These are phyloP conservation scores for Bothriochloa decipiens DNA, from an alignment of 176 grass and related monocot species.

Conservation along the genomic window DNA sequence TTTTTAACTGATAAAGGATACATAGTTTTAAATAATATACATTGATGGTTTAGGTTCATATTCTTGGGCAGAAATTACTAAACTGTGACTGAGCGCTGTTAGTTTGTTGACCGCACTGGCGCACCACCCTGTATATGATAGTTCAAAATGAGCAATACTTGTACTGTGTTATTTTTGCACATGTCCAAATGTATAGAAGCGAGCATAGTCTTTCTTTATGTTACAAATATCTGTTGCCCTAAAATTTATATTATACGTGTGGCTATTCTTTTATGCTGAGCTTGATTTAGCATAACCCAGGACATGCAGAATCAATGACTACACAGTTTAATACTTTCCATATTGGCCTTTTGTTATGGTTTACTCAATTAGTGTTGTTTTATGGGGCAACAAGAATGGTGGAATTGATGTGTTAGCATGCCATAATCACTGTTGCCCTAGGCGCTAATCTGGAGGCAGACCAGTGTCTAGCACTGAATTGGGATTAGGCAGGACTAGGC, in stretches of 20 bases:
- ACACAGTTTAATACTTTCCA: background rate
- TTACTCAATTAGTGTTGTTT: constrained; percentile 27
- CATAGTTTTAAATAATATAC: background rate
- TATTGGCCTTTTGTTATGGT: background rate
- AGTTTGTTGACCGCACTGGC: background rate
- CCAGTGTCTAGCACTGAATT: background rate
- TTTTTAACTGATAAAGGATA: background rate
- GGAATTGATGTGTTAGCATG: constrained; percentile 12
- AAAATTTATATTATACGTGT: background rate
- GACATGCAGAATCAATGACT: constrained; percentile 5
- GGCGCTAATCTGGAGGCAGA: background rate
- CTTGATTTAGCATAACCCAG: background rate
- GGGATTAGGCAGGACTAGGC: background rate
- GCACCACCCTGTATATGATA: background rate
- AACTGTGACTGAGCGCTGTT: background rate
- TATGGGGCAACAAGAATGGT: background rate
- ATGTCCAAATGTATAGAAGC: background rate
- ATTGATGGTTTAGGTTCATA: background rate
- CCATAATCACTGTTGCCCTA: background rate
- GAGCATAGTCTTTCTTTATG: constrained; percentile 4
- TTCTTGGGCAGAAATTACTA: background rate
- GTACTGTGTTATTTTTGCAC: constrained; percentile 2
- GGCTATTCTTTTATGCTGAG: background rate
- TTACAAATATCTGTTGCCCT: background rate
- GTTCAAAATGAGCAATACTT: background rate